phyloP scores from a whole-genome alignment of 1,139 yeast genomes.

The Candida neerlandica region DNA sequence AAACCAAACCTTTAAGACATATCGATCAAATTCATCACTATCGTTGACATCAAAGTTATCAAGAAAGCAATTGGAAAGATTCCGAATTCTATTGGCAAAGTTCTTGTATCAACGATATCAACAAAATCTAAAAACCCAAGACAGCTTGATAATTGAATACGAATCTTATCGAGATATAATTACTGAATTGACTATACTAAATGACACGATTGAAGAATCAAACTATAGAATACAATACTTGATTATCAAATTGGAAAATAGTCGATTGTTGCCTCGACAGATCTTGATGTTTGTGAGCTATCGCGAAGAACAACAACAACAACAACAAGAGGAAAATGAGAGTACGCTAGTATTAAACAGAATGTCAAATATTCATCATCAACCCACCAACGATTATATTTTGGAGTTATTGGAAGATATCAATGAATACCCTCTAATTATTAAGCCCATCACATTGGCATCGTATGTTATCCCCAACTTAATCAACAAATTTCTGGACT shows the following conservation, averaged over 20 bases:
- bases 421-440: slow-evolving; percentile 18
- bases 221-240: slow-evolving; percentile 13
- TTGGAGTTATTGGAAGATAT: slow-evolving; percentile 14
- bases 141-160: slow-evolving; percentile 15
- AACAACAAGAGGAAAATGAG: neutral
- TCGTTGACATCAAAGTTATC: slow-evolving; percentile 10
- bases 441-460: slow-evolving; percentile 16
- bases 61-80: slow-evolving; percentile 15
- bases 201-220: slow-evolving; percentile 10
- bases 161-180: slow-evolving; percentile 13
- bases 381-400: slow-evolving; percentile 11
- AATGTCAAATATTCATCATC: slow-evolving; percentile 6
- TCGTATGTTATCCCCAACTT: slow-evolving; percentile 14
- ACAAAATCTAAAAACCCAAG: slow-evolving; percentile 9
- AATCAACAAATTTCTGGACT: slow-evolving; percentile 15
- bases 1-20: slow-evolving; percentile 23
- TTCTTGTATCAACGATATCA: slow-evolving; percentile 15
- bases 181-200: slow-evolving; percentile 9
- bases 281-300: slow-evolving; percentile 13
- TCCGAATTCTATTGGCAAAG: slow-evolving; percentile 16
- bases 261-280: slow-evolving; percentile 14
- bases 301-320: neutral
- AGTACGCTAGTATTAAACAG: slow-evolving; percentile 12
- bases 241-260: slow-evolving; percentile 10
- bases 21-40: slow-evolving; percentile 19